Evolutionary conservation across 208 protist species (phyloP).

Genomic region (Wallacemonas collosoma): DNA sequence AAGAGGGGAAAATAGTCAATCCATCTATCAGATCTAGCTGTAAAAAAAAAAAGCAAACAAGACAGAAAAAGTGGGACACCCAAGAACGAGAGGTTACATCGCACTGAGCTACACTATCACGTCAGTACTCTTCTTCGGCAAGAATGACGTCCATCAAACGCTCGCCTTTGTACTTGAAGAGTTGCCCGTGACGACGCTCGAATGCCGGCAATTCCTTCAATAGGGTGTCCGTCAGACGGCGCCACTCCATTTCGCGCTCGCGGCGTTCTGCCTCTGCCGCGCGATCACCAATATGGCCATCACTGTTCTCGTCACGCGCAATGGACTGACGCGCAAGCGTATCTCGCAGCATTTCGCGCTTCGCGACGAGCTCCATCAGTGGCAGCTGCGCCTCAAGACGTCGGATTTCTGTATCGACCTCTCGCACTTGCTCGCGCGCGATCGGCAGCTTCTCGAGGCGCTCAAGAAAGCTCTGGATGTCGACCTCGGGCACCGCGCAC

Average conservation of each 20-base stretch:
- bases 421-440: slow-evolving; percentile 11
- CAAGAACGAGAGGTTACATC: too few species aligned
- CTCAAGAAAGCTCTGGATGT: slow-evolving; percentile 25
- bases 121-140: slow-evolving; percentile 11
- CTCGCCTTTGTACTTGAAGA: slow-evolving; percentile 44
- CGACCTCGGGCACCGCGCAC: slow-evolving; percentile 46
- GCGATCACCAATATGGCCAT: not conserved
- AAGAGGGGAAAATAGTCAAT: not conserved
- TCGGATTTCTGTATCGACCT: slow-evolving; percentile 37
- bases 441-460: not conserved
- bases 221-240: slow-evolving; percentile 52
- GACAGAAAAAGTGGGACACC: too few species aligned
- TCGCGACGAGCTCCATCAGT: slow-evolving; percentile 68
- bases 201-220: slow-evolving; percentile 50
- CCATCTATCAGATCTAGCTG: slow-evolving; percentile 1
- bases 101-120: not conserved
- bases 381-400: slow-evolving; percentile 70
- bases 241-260: slow-evolving; percentile 42
- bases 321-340: not conserved
- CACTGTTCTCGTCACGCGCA: not conserved
- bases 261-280: slow-evolving; percentile 7
- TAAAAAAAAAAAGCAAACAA: slow-evolving; percentile 10
- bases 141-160: slow-evolving; percentile 46
- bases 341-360: slow-evolving; percentile 60
- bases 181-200: slow-evolving; percentile 44